A percentile compares a stretch with the other conserved stretches of the same genome.
Conservation (phyloP, 1,139 yeast genomes). For the Tardiomyces digboiensis region DNA sequence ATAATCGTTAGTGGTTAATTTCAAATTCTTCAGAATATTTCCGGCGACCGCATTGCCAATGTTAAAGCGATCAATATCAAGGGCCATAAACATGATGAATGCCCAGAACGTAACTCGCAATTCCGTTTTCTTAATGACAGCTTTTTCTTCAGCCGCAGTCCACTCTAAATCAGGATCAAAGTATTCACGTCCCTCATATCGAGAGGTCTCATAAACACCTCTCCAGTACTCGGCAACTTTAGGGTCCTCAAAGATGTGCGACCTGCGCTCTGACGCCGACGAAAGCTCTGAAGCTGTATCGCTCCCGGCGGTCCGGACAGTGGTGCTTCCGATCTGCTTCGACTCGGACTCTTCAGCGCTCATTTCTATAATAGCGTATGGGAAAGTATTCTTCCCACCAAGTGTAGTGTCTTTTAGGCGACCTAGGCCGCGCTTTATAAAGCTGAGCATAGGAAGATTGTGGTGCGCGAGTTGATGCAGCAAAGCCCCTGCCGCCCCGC, state of each 20-base stretch:
- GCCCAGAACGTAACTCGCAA: slow-evolving; percentile 37
- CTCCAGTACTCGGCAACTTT: slow-evolving; percentile 33
- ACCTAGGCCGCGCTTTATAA: too few relatives aligned
- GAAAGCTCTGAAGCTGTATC: neutral
- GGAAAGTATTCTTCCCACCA: too few relatives aligned
- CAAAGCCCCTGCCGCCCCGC: too few relatives aligned
- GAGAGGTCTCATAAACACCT: slow-evolving; percentile 31
- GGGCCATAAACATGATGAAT: slow-evolving; percentile 39
- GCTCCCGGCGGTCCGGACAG: neutral
- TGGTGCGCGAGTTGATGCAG: too few relatives aligned
- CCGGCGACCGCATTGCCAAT: slow-evolving; percentile 42
- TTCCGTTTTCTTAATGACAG: slow-evolving; percentile 35
- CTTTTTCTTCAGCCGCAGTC: slow-evolving; percentile 36
- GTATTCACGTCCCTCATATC: slow-evolving; percentile 36
- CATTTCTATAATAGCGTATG: neutral
- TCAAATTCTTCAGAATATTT: slow-evolving; percentile 35
- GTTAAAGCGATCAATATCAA: slow-evolving; percentile 45
- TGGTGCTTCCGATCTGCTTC: neutral
- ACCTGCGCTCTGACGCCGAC: neutral
- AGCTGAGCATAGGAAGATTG: too few relatives aligned
- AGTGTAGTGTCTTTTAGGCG: too few relatives aligned
- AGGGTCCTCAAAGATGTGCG: slow-evolving; percentile 28
- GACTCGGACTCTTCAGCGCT: neutral
- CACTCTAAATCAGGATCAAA: slow-evolving; percentile 42
- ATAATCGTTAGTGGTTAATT: slow-evolving; percentile 38